Evolutionary conservation across 805 yeast species (phyloP).

Genomic region (Zygoascus ofunaensis): DNA sequence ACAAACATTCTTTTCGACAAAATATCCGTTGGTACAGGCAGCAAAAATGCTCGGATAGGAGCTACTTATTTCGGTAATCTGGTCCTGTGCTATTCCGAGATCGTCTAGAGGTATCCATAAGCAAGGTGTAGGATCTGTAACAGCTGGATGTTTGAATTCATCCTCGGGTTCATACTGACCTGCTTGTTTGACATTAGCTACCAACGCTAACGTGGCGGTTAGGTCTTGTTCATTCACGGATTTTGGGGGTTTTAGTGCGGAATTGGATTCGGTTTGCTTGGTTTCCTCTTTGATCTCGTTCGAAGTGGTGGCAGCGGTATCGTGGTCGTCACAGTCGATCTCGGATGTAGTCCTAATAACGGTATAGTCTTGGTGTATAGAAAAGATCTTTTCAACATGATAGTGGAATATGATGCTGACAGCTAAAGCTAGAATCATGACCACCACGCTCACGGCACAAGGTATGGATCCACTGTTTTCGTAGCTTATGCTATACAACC

Average conservation of each 20-base stretch:
- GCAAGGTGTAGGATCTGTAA: constrained; percentile 24
- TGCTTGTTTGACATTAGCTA: constrained; percentile 22
- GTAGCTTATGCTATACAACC: constrained; percentile 57
- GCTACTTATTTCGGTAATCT: constrained; percentile 22
- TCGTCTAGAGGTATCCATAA: constrained; percentile 40
- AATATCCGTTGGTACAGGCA: constrained; percentile 25
- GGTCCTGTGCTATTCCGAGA: constrained; percentile 31
- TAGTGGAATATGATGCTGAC: constrained; percentile 51
- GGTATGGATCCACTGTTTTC: constrained; percentile 38
- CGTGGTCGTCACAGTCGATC: too few species aligned
- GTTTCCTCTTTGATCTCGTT: not conserved
- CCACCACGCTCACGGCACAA: constrained; percentile 40
- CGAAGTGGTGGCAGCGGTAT: not conserved
- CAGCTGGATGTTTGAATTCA: constrained; percentile 27
- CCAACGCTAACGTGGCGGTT: not conserved
- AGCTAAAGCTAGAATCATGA: constrained; percentile 44
- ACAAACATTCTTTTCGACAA: constrained; percentile 13
- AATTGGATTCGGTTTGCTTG: not conserved
- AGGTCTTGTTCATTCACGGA: not conserved
- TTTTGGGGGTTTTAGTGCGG: not conserved
- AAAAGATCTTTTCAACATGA: constrained; percentile 27
- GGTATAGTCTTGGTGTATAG: not conserved
- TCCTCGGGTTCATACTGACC: constrained; percentile 19
- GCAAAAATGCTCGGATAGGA: constrained; percentile 18
- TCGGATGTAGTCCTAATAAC: not conserved